phyloP scores from a whole-genome alignment of 768 basidiomycete genomes.

The Auriculariales sp. region DNA sequence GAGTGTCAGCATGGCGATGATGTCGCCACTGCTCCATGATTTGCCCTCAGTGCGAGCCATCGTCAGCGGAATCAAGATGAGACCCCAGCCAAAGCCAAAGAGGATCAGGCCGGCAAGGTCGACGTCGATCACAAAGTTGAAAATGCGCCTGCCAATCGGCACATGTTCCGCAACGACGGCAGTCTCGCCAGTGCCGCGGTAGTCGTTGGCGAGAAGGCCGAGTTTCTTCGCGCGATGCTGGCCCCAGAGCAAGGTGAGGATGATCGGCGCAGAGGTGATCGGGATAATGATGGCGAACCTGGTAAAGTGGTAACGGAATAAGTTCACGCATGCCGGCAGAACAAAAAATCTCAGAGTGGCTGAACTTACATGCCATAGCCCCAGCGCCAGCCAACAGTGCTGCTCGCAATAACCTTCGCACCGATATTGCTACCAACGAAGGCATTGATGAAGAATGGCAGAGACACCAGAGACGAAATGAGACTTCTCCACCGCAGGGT shows the following conservation, averaged over 20 bases:
- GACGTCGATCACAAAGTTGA: slow-evolving; percentile 13
- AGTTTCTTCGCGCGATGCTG: slow-evolving; percentile 31
- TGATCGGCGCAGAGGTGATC: slow-evolving; percentile 33
- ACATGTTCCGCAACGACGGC: not conserved
- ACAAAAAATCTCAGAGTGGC: not conserved
- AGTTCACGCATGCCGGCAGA: not conserved
- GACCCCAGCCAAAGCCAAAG: slow-evolving; percentile 31
- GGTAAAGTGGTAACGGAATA: not conserved
- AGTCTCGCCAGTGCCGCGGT: slow-evolving; percentile 12
- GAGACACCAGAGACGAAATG: slow-evolving; percentile 28
- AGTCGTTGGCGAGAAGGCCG: slow-evolving; percentile 13
- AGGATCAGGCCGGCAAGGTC: slow-evolving; percentile 38
- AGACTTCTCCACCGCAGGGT: slow-evolving; percentile 43
- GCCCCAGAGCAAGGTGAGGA: slow-evolving; percentile 39
- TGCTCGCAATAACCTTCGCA: slow-evolving; percentile 24
- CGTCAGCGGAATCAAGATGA: slow-evolving; percentile 44
- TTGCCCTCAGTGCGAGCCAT: slow-evolving; percentile 15
- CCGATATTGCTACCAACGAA: slow-evolving; percentile 53
- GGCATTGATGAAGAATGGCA: slow-evolving; percentile 46
- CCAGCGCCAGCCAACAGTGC: slow-evolving; percentile 56
- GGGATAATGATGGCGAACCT: slow-evolving; percentile 48
- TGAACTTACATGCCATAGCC: slow-evolving; percentile 27
- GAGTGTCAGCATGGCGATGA: slow-evolving; percentile 36
- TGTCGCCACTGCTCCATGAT: slow-evolving; percentile 24
- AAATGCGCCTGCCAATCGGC: not conserved